Base-by-base conservation (phyloP, 805 yeast species). In the Barnettozyma sucrosica region DNA sequence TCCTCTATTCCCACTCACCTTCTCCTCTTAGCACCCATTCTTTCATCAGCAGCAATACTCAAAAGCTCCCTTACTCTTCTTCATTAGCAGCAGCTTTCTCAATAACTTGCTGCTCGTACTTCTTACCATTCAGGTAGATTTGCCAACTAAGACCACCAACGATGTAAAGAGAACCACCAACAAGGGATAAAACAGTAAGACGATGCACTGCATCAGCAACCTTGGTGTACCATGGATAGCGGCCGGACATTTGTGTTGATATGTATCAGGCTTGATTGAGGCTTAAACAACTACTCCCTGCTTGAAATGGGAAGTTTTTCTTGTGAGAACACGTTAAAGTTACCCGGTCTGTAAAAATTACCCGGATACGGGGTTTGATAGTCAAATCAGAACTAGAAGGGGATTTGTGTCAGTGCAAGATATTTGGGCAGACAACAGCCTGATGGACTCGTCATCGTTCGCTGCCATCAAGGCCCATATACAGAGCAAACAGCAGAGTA, bases 141-240 rank as follows among this genome's bases (percentile, higher is more conserved):
- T 77, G 76, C 63, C 72, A 75, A 20, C 70, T 70, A 41, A 79
- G 69, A 48, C 80, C 81, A 26, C 74, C 76, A 10, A 71, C 56
- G 73, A 79, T 72, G 62, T 75, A 78, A 50, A 62, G 36, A 1
- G 76, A 65, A 40, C 75, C 75, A 43, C 90, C 90, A 19, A 81
- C 76, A 26, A 85, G 69, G 3, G 84, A 75, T 20, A 84, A 62
- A 40, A 85, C 89, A 0, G 88, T 81, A 50, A 83, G 64, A 67
- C 92, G 82, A 65, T 85, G 92, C 24, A 75, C 76, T 37, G 84
- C 75, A 64, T 85, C 92, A 3, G 87, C 78, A 3, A 77, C 80
- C 64, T 79, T 81, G 2, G 84, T 80, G 63, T 84, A 84, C 92
- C 92, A 85, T 41, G 90, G 86, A 61, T 77, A 77, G 57, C 65